Conservation (phyloP, 805 yeast species). For the Myxozyma geophila region DNA sequence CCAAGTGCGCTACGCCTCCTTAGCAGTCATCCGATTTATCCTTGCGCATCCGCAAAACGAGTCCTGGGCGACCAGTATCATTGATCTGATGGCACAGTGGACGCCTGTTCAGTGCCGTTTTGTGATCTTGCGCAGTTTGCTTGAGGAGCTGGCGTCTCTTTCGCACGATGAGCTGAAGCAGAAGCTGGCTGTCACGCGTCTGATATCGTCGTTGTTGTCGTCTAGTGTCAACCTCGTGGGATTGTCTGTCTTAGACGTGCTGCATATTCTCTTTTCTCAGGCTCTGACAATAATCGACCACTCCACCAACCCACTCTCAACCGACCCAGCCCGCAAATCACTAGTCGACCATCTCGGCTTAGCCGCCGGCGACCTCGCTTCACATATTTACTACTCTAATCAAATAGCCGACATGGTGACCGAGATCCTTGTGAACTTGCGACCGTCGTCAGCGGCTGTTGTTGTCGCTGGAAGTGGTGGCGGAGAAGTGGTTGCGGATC, state of each 20-base stretch:
- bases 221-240: constrained; percentile 87
- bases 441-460: constrained; percentile 11
- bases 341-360: constrained; percentile 54
- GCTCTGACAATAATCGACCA: constrained; percentile 48
- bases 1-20: constrained; percentile 63
- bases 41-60: constrained; percentile 42
- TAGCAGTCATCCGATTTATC: constrained; percentile 55
- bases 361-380: constrained; percentile 70
- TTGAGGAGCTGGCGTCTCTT: constrained; percentile 35
- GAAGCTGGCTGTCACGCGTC: constrained; percentile 52
- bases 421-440: constrained; percentile 54
- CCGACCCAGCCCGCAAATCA: constrained; percentile 26
- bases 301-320: background rate
- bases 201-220: constrained; percentile 64
- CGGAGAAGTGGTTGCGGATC: background rate
- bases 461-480: background rate
- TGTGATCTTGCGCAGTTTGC: constrained; percentile 54
- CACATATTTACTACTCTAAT: constrained; percentile 82
- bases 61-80: constrained; percentile 60
- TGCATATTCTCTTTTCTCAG: constrained; percentile 30
- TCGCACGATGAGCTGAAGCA: constrained; percentile 30
- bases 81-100: constrained; percentile 72
- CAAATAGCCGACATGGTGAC: constrained; percentile 82
- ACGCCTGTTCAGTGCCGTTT: constrained; percentile 81
- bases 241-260: constrained; percentile 76